Evolutionary conservation across 768 basidiomycete genomes (phyloP), one percentile per base, ranked within the genome.

Genomic region (Tylopilus sp.): DNA sequence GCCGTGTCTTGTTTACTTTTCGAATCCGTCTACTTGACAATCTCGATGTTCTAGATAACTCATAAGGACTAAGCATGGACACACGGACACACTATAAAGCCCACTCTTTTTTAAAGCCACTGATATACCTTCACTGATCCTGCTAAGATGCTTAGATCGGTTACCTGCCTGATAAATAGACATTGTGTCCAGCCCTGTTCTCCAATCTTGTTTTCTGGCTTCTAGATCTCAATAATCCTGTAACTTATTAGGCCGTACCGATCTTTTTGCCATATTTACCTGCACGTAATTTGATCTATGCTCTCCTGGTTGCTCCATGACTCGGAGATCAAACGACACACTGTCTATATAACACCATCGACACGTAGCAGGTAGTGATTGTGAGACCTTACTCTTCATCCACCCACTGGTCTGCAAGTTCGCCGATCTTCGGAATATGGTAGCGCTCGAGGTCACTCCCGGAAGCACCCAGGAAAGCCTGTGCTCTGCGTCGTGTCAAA

Each of bases 401-500:
- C 11, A 90, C 73, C 85, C 87, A 89, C 51, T 73, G 69, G 55
- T 86, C 85, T 13, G 87, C 88, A 12, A 86, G 63, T 21, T 73
- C 70, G 3, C 88, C 88, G 15, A 88, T 75, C 47, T 72, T 69
- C 12, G 88, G 88, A 41, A 87, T 64, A 57, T 79, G 79, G 64
- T 74, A 88, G 46, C 79, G 76, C 61, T n/a, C 85, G 11, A 60
- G 69, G 18, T 73, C 76, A 45, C 77, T 73, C 28, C 71, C 73
- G 1, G 75, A 71, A 1, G 81, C 82, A 57, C 80, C 79, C 5
- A 70, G 66, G 56, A 79, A 85, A 23, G 82, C 79, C 53, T 22
- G 57, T 18, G 42, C 36, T n/a, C 57, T 59, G 25, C 40, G 40
- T 35, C 9, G 38, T 71, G 25, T 13, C 58, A 22, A 49, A 40